Conservation (phyloP, 2,329 filamentous ascomycete species). For the Penicillium sp. region DNA sequence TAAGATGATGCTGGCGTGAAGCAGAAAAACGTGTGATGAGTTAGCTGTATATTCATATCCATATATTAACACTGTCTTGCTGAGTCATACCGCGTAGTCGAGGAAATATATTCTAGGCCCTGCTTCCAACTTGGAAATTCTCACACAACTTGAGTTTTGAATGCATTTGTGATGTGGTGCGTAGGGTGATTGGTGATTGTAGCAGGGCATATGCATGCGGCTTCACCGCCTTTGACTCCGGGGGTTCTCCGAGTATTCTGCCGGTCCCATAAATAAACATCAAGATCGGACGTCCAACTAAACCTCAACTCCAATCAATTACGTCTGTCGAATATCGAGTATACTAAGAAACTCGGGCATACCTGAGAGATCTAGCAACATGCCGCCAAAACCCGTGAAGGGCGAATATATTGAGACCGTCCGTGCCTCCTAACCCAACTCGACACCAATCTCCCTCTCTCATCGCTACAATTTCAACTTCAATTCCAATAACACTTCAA, state of each 20-base stretch:
- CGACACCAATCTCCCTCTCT: constrained; percentile 1
- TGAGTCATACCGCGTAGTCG: no score
- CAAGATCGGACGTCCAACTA: background rate
- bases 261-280: background rate
- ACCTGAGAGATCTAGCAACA: constrained; percentile 28
- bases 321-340: background rate
- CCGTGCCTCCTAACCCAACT: constrained; percentile 29
- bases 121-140: no score
- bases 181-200: no score
- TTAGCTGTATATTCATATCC: background rate
- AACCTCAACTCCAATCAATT: background rate
- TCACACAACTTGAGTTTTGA: no score
- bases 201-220: no score
- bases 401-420: constrained; percentile 98
- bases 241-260: constrained; percentile 5
- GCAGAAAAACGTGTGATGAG: background rate
- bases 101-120: no score
- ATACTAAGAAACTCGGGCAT: background rate
- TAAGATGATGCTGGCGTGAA: background rate
- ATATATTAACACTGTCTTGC: background rate
- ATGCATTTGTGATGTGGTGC: no score
- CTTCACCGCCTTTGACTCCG: background rate
- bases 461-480: background rate
- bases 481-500: background rate
- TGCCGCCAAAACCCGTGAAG: constrained; percentile 74